Evolutionary conservation across 1,284 basidiomycete species (phyloP).

Genomic region (Microbotryum violaceum): DNA sequence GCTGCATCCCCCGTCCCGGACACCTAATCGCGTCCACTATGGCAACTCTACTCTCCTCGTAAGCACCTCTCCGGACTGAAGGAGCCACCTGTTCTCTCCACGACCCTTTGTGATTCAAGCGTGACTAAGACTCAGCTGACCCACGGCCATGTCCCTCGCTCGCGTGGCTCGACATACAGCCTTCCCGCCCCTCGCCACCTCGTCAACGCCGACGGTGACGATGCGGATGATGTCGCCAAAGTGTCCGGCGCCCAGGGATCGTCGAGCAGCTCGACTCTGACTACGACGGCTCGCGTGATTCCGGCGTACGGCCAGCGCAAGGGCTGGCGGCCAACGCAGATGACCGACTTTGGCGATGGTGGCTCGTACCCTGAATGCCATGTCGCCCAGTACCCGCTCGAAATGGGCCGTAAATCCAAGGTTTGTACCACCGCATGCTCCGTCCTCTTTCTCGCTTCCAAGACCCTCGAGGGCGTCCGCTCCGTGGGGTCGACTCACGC

Average conservation of each 20-base stretch:
- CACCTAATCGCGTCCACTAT: not conserved
- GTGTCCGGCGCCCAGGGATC: not conserved
- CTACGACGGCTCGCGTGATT: slow-evolving; percentile 44
- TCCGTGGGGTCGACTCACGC: not conserved
- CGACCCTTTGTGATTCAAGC: not conserved
- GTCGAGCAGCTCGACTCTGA: not conserved
- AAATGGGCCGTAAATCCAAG: slow-evolving; percentile 84
- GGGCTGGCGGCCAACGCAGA: slow-evolving; percentile 75
- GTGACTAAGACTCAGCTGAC: not conserved
- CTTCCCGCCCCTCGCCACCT: slow-evolving; percentile 61
- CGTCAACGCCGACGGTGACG: slow-evolving; percentile 53
- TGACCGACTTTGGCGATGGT: slow-evolving; percentile 84
- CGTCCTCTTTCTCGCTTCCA: not conserved
- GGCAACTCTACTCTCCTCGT: slow-evolving; percentile 22
- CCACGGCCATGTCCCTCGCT: not conserved
- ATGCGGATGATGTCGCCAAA: slow-evolving; percentile 46
- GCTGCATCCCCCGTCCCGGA: no score
- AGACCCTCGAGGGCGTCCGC: no score
- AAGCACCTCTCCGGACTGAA: not conserved
- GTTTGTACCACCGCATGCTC: slow-evolving; percentile 44
- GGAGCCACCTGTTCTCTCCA: not conserved
- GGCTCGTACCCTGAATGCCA: slow-evolving; percentile 97
- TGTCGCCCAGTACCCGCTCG: slow-evolving; percentile 91
- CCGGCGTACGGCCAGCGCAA: slow-evolving; percentile 77
- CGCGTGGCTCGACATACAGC: slow-evolving; percentile 1